Conservation (phyloP, 768 basidiomycete species). For the Collybiopsis luxurians region DNA sequence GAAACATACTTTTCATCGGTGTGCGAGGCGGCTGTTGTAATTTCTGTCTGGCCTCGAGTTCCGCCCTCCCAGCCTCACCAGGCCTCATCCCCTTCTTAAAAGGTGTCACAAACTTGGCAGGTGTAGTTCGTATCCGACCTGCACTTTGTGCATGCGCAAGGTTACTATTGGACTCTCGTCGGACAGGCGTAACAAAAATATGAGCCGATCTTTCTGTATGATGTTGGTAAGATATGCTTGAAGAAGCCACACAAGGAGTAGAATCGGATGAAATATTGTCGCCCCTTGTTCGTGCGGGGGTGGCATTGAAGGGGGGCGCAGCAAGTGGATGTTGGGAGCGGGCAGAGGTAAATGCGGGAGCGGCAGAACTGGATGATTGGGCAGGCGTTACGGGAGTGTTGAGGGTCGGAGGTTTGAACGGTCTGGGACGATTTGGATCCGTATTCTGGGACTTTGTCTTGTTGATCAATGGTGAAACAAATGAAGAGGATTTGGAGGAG, state of each 20-base stretch:
- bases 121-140: conserved; percentile 19
- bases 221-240: no score
- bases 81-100: conserved; percentile 57
- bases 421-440: conserved; percentile 12
- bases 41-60: conserved; percentile 5
- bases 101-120: conserved; percentile 55
- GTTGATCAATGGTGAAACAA: conserved; percentile 1
- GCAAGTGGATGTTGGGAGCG: conserved; percentile 36
- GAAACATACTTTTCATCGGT: conserved; percentile 13
- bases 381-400: conserved; percentile 7
- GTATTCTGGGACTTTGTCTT: conserved; percentile 9
- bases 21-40: not conserved
- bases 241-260: no score
- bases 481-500: not conserved
- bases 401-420: conserved; percentile 22
- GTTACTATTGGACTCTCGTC: conserved; percentile 8
- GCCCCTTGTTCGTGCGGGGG: conserved; percentile 13
- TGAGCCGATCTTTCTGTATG: no score
- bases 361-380: conserved; percentile 14
- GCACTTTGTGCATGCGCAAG: conserved; percentile 2
- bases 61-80: conserved; percentile 16
- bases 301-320: conserved; percentile 22
- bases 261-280: not conserved
- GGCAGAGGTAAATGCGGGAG: conserved; percentile 15
- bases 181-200: conserved; percentile 22